phyloP scores from a whole-genome alignment of 2,329 filamentous ascomycete genomes.

The Beauveria bassiana region DNA sequence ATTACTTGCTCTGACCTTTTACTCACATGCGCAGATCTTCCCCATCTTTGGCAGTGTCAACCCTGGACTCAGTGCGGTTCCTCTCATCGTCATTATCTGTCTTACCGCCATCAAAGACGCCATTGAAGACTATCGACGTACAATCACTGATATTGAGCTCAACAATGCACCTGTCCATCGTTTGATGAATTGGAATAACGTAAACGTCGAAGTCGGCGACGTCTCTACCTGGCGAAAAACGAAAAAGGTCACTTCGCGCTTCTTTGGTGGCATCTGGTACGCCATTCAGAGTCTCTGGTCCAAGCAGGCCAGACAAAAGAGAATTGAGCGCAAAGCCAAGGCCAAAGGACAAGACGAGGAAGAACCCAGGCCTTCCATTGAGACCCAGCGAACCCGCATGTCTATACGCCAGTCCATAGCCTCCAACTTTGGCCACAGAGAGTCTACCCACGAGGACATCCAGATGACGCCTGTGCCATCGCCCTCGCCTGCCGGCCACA shows the following conservation, averaged over 20 bases:
- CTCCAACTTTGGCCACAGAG: constrained; percentile 46
- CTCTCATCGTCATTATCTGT: constrained; percentile 83
- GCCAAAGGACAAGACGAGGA: constrained; percentile 26
- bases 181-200: constrained; percentile 80
- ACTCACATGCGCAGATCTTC: constrained; percentile 61
- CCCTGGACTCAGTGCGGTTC: constrained; percentile 81
- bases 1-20: constrained; percentile 6
- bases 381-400: constrained; percentile 27
- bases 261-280: constrained; percentile 47
- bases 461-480: constrained; percentile 95
- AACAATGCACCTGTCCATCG: constrained; percentile 96
- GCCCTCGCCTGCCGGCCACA: constrained; percentile 47
- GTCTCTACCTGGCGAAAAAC: constrained; percentile 78
- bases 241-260: constrained; percentile 77
- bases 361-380: constrained; percentile 54
- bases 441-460: constrained; percentile 61
- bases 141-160: constrained; percentile 81
- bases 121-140: constrained; percentile 90
- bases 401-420: constrained; percentile 31
- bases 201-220: constrained; percentile 83
- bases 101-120: constrained; percentile 91
- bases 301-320: constrained; percentile 41
- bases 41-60: constrained; percentile 90
- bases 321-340: constrained; percentile 37
- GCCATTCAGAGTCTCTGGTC: constrained; percentile 40